phyloP scores from a whole-genome alignment of 495 filamentous ascomycete genomes.

The Penicillium crystallinum region DNA sequence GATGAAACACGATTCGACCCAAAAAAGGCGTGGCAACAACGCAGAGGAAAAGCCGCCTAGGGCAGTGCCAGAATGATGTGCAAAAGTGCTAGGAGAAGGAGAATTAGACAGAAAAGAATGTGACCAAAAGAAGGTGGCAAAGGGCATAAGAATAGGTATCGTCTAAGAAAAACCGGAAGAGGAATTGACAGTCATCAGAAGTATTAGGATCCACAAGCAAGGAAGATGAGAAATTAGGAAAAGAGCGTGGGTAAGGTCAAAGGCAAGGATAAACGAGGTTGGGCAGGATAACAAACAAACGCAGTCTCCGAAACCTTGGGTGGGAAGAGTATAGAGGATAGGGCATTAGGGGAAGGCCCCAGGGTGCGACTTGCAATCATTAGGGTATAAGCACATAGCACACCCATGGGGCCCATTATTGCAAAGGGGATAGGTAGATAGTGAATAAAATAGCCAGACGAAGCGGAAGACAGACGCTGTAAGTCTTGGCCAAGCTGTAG shows the following conservation, averaged over 20 bases:
- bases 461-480: not conserved
- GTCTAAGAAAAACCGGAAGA: constrained; percentile 1
- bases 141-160: constrained; percentile 4
- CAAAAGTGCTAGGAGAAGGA: not conserved
- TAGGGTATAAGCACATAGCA: constrained; percentile 26
- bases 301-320: not conserved
- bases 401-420: constrained; percentile 13
- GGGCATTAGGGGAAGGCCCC: constrained; percentile 16
- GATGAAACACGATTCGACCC: not conserved
- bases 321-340: constrained; percentile 18
- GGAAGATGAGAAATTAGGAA: not conserved
- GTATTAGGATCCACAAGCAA: not conserved
- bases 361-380: constrained; percentile 16
- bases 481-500: not conserved
- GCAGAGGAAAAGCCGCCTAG: not conserved
- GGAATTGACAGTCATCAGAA: not conserved
- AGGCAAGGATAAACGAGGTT: not conserved
- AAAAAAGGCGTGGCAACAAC: not conserved
- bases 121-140: not conserved
- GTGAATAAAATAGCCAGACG: not conserved
- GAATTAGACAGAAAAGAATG: not conserved
- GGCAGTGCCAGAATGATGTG: not conserved
- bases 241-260: not conserved
- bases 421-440: not conserved
- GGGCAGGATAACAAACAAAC: constrained; percentile 5